Evolutionary conservation across 805 yeast genomes (phyloP).

Genomic region (Groenewaldozyma salmanticensis): DNA sequence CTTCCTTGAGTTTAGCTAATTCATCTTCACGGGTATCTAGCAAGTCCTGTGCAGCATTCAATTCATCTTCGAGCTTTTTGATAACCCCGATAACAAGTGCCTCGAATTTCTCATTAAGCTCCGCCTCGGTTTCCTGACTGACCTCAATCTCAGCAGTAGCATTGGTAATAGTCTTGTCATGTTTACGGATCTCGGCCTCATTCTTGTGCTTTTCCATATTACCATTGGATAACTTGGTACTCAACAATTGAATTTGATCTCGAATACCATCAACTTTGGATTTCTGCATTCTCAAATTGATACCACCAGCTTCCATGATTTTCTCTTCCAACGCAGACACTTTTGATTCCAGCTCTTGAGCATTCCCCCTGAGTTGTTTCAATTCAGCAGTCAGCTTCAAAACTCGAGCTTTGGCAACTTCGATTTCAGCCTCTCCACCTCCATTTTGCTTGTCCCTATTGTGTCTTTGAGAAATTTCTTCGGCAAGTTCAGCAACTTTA

Average conservation of each 20-base stretch:
- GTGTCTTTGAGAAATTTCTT: conserved; percentile 7
- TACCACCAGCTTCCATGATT: conserved; percentile 89
- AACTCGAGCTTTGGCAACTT: conserved; percentile 28
- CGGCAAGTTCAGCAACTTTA: conserved; percentile 30
- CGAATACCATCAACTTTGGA: conserved; percentile 70
- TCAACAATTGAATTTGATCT: conserved; percentile 53
- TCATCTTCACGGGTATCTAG: conserved; percentile 23
- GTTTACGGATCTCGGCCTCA: conserved; percentile 53
- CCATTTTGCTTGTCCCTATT: conserved; percentile 14
- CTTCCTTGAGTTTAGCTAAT: conserved; percentile 29
- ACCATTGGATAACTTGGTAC: conserved; percentile 48
- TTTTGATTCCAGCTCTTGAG: conserved; percentile 44
- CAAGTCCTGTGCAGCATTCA: conserved; percentile 12
- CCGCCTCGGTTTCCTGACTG: conserved; percentile 28
- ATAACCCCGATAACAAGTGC: conserved; percentile 15
- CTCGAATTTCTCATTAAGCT: conserved; percentile 29
- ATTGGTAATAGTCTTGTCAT: conserved; percentile 37
- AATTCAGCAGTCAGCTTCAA: conserved; percentile 33
- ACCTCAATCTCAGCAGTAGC: conserved; percentile 41
- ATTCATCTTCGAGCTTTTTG: conserved; percentile 12
- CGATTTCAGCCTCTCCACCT: conserved; percentile 26
- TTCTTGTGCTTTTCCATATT: conserved; percentile 48
- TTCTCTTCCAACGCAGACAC: conserved; percentile 59
- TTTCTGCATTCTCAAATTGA: conserved; percentile 65
- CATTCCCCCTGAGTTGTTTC: conserved; percentile 39